These are phyloP conservation scores for Carex pumila DNA, from an alignment of 176 grass and related monocot genomes.

Conservation along the genomic window DNA sequence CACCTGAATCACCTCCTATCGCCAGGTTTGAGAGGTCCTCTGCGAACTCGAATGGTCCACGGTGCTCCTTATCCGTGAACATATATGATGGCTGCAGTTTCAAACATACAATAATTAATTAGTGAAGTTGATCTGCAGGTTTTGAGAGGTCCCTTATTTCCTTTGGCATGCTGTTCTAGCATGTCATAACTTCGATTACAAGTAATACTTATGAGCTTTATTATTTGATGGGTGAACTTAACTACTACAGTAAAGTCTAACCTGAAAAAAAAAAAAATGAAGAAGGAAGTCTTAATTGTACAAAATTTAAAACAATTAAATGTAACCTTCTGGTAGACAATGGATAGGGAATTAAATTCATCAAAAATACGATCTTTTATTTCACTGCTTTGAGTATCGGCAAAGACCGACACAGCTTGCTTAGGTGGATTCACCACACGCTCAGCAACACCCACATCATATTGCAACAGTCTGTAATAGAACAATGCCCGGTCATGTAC, in stretches of 20 bases:
- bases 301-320: neutral
- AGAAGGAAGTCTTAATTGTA: neutral
- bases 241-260: neutral
- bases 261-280: neutral
- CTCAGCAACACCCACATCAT: constrained; percentile 77
- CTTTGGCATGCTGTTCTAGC: neutral
- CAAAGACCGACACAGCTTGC: constrained; percentile 99
- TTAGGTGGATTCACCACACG: constrained; percentile 94
- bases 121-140: constrained; percentile 2
- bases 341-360: constrained; percentile 92
- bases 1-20: constrained; percentile 48
- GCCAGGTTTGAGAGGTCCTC: constrained; percentile 73
- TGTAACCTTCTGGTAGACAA: constrained; percentile 92
- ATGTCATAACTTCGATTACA: neutral
- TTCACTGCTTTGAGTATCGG: constrained; percentile 90
- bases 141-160: neutral
- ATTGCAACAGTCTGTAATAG: constrained; percentile 96
- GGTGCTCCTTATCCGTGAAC: constrained; percentile 98
- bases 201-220: neutral
- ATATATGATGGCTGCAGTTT: constrained; percentile 76
- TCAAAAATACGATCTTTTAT: constrained; percentile 98
- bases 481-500: constrained; percentile 96
- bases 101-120: constrained; percentile 25
- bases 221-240: neutral
- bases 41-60: constrained; percentile 88